A percentile compares a stretch with the other conserved stretches of the same genome.
These are phyloP conservation scores for Anacardium occidentale DNA, from an alignment of 345 rosid species.

Conservation along the genomic window DNA sequence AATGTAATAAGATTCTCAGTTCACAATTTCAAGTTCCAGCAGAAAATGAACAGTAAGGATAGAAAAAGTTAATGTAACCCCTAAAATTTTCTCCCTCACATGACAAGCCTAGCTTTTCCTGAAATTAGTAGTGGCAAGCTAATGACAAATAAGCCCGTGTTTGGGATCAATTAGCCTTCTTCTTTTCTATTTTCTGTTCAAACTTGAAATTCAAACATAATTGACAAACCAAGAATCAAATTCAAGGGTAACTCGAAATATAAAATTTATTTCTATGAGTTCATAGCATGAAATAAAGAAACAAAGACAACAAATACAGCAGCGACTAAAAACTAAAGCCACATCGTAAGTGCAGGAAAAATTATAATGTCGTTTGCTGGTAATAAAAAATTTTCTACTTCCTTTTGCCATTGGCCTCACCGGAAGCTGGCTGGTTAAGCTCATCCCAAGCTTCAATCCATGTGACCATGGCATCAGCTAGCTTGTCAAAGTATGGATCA, in stretches of 20 bases:
- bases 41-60: too few relatives aligned
- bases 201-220: background rate
- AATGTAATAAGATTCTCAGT: background rate
- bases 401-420: constrained; percentile 44
- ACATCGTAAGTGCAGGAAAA: constrained; percentile 8
- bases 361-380: constrained; percentile 1
- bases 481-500: constrained; percentile 85
- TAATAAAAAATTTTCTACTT: constrained; percentile 14
- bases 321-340: constrained; percentile 5
- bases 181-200: background rate
- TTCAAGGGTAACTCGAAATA: background rate
- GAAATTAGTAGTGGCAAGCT: too few relatives aligned
- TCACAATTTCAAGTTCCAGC: background rate
- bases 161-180: too few relatives aligned
- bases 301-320: constrained; percentile 7
- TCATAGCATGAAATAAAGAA: constrained; percentile 15
- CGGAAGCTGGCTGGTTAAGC: constrained; percentile 55
- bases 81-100: background rate
- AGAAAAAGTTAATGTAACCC: too few relatives aligned
- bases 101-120: background rate
- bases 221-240: background rate
- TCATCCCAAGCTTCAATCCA: constrained; percentile 99
- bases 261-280: constrained; percentile 9
- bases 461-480: constrained; percentile 86
- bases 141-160: too few relatives aligned